phyloP scores from a whole-genome alignment of 75 land plant genomes.

The Isoetes taiwanensis region DNA sequence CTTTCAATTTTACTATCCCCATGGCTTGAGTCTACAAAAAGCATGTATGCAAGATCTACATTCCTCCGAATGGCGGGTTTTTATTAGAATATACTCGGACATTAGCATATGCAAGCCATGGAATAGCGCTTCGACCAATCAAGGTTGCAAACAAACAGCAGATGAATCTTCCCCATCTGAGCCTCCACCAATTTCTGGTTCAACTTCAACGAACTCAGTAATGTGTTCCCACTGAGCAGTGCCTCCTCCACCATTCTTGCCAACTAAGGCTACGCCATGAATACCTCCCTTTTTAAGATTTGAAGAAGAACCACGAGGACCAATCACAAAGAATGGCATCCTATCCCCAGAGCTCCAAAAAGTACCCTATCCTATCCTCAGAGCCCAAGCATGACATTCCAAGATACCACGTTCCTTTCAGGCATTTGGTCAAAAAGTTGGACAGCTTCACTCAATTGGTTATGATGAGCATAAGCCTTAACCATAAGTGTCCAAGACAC shows the following conservation, averaged over 20 bases:
- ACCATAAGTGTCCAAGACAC: too few species aligned
- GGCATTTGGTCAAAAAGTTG: too few species aligned
- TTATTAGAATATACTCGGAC: conserved; percentile 27
- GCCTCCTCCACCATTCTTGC: conserved; percentile 23
- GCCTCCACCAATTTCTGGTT: conserved; percentile 22
- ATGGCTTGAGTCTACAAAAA: conserved; percentile 42
- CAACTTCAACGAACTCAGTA: conserved; percentile 41
- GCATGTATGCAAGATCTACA: conserved; percentile 38
- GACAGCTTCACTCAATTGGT: too few species aligned
- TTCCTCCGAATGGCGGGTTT: conserved; percentile 4
- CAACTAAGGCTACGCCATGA: conserved; percentile 43
- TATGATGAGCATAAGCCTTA: too few species aligned
- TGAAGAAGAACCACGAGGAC: conserved; percentile 42
- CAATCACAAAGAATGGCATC: conserved; percentile 66
- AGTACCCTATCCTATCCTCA: too few species aligned
- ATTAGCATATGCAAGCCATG: conserved; percentile 55
- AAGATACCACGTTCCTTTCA: too few species aligned
- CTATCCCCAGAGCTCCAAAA: conserved; percentile 57
- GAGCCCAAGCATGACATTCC: too few species aligned
- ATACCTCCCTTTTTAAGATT: conserved; percentile 25
- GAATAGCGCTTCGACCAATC: conserved; percentile 58
- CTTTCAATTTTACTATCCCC: conserved; percentile 55
- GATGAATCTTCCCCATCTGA: conserved; percentile 20
- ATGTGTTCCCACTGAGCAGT: conserved; percentile 52
- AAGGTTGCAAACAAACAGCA: conserved; percentile 21